A percentile compares a stretch with the other conserved stretches of the same genome.
Conservation (phyloP, 345 rosid genomes). For the Citrus medica region DNA sequence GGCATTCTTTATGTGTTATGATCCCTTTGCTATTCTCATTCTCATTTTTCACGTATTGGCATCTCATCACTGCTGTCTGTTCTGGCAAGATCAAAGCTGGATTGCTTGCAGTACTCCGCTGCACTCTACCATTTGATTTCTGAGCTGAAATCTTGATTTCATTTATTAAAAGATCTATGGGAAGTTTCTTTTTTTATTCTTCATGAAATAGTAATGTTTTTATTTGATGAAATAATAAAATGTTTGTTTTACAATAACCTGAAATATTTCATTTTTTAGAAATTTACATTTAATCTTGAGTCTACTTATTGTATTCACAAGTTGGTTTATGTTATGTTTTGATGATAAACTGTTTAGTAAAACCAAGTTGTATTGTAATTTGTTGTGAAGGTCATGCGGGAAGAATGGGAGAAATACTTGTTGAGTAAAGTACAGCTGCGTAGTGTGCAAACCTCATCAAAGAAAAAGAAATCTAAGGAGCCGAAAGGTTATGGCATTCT, state of each 20-base stretch:
- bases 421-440: slow-evolving; percentile 82
- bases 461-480: slow-evolving; percentile 69
- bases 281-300: neutral
- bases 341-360: slow-evolving; percentile 1
- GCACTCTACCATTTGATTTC: neutral
- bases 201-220: neutral
- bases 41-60: neutral
- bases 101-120: neutral
- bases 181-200: neutral
- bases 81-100: neutral
- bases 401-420: slow-evolving; percentile 91
- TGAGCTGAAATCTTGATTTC: neutral
- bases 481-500: slow-evolving; percentile 95
- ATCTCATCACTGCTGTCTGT: neutral
- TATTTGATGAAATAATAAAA: neutral
- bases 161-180: neutral
- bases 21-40: neutral
- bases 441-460: slow-evolving; percentile 48
- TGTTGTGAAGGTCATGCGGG: slow-evolving; percentile 72
- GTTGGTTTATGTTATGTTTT: neutral
- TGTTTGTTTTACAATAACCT: neutral
- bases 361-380: neutral
- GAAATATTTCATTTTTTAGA: neutral
- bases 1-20: neutral
- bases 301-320: neutral